These are phyloP conservation scores for Jaltomata sinuosa DNA, from an alignment of 257 asterid species.

Conservation along the genomic window DNA sequence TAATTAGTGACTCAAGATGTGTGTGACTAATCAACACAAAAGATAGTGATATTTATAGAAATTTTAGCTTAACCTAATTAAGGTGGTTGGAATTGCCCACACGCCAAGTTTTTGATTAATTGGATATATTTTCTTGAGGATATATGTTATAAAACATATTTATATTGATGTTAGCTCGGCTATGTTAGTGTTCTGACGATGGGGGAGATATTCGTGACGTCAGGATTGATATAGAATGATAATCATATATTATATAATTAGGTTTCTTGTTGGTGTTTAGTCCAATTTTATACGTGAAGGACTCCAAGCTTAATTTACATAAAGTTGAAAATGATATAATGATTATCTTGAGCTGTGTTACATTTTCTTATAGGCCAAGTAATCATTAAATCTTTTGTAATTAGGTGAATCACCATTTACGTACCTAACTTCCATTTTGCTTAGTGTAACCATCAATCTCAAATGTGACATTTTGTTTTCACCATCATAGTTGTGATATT, in stretches of 20 bases:
- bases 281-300: background rate
- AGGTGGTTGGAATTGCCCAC: slow-evolving; percentile 5
- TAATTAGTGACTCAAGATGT: background rate
- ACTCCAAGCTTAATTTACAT: background rate
- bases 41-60: background rate
- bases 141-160: background rate
- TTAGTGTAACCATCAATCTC: background rate
- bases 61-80: background rate
- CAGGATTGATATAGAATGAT: background rate
- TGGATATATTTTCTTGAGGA: background rate
- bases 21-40: background rate
- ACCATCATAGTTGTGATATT: background rate
- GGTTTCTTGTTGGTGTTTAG: background rate
- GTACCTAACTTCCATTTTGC: background rate
- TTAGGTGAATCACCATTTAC: background rate
- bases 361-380: background rate
- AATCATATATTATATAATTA: background rate
- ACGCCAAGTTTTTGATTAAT: slow-evolving; percentile 15
- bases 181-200: background rate
- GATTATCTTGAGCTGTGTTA: background rate
- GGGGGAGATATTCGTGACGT: background rate
- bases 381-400: background rate
- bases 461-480: background rate
- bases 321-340: background rate
- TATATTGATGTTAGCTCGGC: background rate